Evolutionary conservation across 106 monocot species (phyloP), one percentile per base, ranked within the genome.

Genomic region (Dioscorea alata): DNA sequence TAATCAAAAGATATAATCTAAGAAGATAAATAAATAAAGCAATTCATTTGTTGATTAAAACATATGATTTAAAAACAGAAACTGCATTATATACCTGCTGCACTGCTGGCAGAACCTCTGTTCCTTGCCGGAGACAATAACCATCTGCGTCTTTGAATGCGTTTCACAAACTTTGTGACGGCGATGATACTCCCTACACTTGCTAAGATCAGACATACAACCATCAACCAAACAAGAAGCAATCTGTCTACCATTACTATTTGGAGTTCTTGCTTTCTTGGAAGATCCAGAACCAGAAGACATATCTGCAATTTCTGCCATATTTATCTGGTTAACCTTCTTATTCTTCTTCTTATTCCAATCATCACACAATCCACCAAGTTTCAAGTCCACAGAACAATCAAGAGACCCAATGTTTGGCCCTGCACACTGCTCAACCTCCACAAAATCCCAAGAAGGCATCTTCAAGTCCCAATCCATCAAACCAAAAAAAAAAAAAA

Each of bases 61-160:
- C 1, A 28, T 1, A 28, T 28, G 28, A 1, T 28, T 28, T 28
- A 28, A 28, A 1, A 28, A 28, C 3, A 28, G 28, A 28, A 28
- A 28, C 28, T 28, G 28, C 28, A 28, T 28, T 28, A 28, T 28
- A 28, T 42, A 42, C 89, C 89, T 85, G 76, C 89, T 89, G 57
- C 89, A 89, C 78, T 89, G 89, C 72, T 89, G 89, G 74, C 89
- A 89, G 71, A 89, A 89, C 8, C 89, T 72, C 65, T 85, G 89
- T 61, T 89, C 79, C 57, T 78, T 82, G 50, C 89, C 85, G 2
- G 68, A 71, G 25, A 89, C 85, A 51, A 71, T 28, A 8, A 89
- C 89, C 6, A 89, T 60, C 6, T 82, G 85, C n/a, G 89, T 85
- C 82, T 85, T 89, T 12, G 89, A 85, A 33, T 89, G 89, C 14